These are phyloP conservation scores for Huntiella bhutanensis DNA, from an alignment of 2,329 filamentous ascomycete species.

Conservation along the genomic window DNA sequence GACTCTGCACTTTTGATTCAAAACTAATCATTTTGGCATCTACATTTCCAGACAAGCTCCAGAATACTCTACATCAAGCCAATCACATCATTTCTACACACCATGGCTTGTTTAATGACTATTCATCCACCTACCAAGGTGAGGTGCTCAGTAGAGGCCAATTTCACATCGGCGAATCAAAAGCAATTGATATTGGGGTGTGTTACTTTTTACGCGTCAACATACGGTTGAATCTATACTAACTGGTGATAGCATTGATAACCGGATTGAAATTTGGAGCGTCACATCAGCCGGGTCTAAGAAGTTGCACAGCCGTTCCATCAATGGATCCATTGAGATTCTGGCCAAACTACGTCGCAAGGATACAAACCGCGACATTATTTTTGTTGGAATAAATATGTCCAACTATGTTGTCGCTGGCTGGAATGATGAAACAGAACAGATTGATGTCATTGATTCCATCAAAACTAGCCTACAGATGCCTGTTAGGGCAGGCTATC, in stretches of 20 bases:
- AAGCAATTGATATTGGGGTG: constrained; percentile 81
- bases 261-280: constrained; percentile 69
- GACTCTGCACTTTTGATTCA: too few relatives aligned
- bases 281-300: constrained; percentile 43
- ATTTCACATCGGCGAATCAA: constrained; percentile 52
- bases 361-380: constrained; percentile 56
- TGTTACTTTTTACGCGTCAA: constrained; percentile 18
- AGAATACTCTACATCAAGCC: not conserved
- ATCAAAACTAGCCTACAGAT: constrained; percentile 33
- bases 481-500: too few relatives aligned
- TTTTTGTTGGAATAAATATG: constrained; percentile 82
- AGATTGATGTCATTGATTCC: constrained; percentile 31
- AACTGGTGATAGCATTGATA: constrained; percentile 47
- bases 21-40: too few relatives aligned
- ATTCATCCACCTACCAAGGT: constrained; percentile 87
- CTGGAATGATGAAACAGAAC: constrained; percentile 47
- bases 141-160: constrained; percentile 67
- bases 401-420: constrained; percentile 78
- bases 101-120: constrained; percentile 85
- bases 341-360: constrained; percentile 62
- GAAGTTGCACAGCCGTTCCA: constrained; percentile 46
- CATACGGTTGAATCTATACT: not conserved
- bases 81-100: not conserved
- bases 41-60: too few relatives aligned
- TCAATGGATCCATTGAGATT: constrained; percentile 78